Evolutionary conservation across 495 filamentous ascomycete genomes (phyloP), one percentile per base, ranked within the genome.

Genomic region (Daldinia decipiens): DNA sequence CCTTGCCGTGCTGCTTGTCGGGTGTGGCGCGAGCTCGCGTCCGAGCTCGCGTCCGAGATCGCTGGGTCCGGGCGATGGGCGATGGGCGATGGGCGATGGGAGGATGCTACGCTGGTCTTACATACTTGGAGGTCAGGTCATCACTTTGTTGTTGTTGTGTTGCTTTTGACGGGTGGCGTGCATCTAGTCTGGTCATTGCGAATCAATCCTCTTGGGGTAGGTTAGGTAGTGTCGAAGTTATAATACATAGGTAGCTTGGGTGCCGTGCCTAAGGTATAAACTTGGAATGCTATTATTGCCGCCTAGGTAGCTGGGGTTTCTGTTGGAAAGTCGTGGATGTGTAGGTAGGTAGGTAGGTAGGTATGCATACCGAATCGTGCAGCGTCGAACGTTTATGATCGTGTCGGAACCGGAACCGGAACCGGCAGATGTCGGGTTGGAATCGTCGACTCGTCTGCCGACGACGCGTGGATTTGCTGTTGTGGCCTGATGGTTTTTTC

Each of bases 1-100:
- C 45, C 61, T 69, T 73, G 65, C 70, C 70, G 70, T 55, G 31
- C 55, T 68, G 59, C 43, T 58, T 73, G 65, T 68, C 61, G 65
- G 19, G 65, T 47, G 36, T 62, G 53, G 56, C 38, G 50, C 50
- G 43, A 59, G 57, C 65, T 56, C 62, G n/a, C n/a, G n/a, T n/a
- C n/a, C n/a, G 4, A 24, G 21, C 21, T 1, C 21, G 61, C 65
- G 65, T 73, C 70, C 70, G 70, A 73, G 65, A 73, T 69, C 70
- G 70, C 70, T 58, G 60, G 13, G n/a, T 47, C 56, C 58, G 61
- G 29, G 29, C 29, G 29, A 32, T 32, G 29, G 26, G 6, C 17
- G 40, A 45, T 45, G n/a, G n/a, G n/a, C n/a, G n/a, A n/a, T n/a
- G n/a, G n/a, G n/a, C n/a, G n/a, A n/a, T n/a, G 47, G 24, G 26